Conservation (phyloP, 192 early-diverging fungal species). For the Umbelopsis vinacea region DNA sequence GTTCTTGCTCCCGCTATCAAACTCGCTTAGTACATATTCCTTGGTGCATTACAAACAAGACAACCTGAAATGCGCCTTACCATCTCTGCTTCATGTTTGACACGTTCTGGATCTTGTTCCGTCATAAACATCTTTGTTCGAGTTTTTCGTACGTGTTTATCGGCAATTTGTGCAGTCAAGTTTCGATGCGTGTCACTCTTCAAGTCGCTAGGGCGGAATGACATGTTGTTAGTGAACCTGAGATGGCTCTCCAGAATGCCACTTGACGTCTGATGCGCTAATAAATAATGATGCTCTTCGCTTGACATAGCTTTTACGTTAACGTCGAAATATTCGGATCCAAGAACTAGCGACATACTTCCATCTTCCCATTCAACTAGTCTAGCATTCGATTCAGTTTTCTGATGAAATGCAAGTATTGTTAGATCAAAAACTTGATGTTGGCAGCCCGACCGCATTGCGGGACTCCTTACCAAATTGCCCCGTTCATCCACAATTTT, state of each 20-base stretch:
- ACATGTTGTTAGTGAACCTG: conserved; percentile 61
- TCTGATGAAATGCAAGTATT: conserved; percentile 11
- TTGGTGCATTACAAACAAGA: neutral
- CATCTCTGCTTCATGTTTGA: conserved; percentile 63
- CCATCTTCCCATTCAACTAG: conserved; percentile 83
- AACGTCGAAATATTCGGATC: conserved; percentile 77
- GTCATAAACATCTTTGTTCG: conserved; percentile 69
- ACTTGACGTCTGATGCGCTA: conserved; percentile 54
- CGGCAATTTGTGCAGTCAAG: conserved; percentile 68
- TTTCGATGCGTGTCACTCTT: conserved; percentile 65
- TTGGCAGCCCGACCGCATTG: neutral
- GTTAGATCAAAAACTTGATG: neutral
- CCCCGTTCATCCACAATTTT: conserved; percentile 41
- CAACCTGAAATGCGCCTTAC: conserved; percentile 30
- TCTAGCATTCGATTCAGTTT: conserved; percentile 75
- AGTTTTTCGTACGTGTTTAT: conserved; percentile 65
- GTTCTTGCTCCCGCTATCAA: conserved; percentile 58
- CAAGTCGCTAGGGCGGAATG: conserved; percentile 65
- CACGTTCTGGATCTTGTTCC: conserved; percentile 70
- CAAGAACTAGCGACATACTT: conserved; percentile 70
- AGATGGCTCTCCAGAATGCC: conserved; percentile 71
- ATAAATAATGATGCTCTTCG: conserved; percentile 64
- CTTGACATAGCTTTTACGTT: conserved; percentile 51
- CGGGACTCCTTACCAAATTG: conserved; percentile 26
- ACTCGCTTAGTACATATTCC: conserved; percentile 23